phyloP scores from a whole-genome alignment of 257 asterid species.

The Plantago major region DNA sequence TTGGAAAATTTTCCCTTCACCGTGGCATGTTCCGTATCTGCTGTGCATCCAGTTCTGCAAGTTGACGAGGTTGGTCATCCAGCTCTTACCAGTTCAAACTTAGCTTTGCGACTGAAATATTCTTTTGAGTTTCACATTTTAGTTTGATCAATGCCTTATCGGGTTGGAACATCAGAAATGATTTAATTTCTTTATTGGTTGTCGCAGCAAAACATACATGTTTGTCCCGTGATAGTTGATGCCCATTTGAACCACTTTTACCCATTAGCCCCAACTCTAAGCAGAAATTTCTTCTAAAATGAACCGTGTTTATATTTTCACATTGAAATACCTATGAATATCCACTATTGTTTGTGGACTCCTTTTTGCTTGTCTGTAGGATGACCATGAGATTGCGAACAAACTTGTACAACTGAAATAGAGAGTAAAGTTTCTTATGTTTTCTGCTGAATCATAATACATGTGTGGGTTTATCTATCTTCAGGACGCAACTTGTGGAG shows the following conservation, averaged over 20 bases:
- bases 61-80: constrained; percentile 72
- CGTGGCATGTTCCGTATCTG: constrained; percentile 91
- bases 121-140: constrained; percentile 11
- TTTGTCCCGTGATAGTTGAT: neutral
- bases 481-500: constrained; percentile 73
- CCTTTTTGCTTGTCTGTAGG: constrained; percentile 11
- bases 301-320: neutral
- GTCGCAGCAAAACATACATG: constrained; percentile 14
- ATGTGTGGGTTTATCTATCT: constrained; percentile 21
- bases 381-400: constrained; percentile 3
- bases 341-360: constrained; percentile 2
- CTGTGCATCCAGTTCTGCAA: constrained; percentile 98
- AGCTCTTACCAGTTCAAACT: constrained; percentile 13
- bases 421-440: constrained; percentile 6
- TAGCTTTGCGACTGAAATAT: constrained; percentile 13
- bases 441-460: constrained; percentile 12
- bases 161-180: constrained; percentile 11
- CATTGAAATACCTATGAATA: constrained; percentile 14
- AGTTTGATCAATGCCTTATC: constrained; percentile 15
- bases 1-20: constrained; percentile 87
- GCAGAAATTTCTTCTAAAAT: neutral
- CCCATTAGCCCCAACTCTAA: neutral
- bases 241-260: constrained; percentile 1
- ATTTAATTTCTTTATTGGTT: constrained; percentile 2
- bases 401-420: constrained; percentile 14